phyloP scores from a whole-genome alignment of 257 asterid genomes.

The Petunia secreta region DNA sequence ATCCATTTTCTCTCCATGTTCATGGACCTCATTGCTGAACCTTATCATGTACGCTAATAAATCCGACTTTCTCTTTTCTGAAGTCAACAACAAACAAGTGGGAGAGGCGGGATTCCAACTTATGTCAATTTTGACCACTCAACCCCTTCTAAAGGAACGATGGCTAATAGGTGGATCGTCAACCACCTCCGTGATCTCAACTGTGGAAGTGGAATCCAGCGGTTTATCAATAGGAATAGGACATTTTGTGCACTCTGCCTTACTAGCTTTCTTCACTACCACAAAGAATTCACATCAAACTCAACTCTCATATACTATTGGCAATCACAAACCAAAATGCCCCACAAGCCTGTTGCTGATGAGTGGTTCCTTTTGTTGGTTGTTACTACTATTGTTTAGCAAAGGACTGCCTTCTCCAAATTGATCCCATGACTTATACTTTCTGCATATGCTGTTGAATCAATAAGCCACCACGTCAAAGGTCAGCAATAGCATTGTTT shows the following conservation, averaged over 20 bases:
- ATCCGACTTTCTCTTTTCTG: conserved; percentile 18
- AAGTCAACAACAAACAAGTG: conserved; percentile 20
- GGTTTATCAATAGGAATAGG: background rate
- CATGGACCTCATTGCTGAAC: conserved; percentile 44
- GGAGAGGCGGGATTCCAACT: conserved; percentile 5
- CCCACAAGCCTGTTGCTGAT: background rate
- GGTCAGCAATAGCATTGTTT: background rate
- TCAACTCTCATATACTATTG: conserved; percentile 17
- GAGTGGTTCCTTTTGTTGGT: background rate
- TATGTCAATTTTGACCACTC: background rate
- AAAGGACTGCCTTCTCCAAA: background rate
- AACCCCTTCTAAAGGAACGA: background rate
- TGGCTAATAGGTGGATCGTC: background rate
- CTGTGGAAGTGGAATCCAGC: background rate
- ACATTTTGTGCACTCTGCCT: background rate
- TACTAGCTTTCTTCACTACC: conserved; percentile 4
- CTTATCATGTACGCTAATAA: conserved; percentile 26
- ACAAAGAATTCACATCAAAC: background rate
- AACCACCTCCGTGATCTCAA: background rate
- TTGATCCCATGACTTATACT: background rate
- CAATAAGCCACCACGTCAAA: background rate
- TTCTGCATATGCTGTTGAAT: conserved; percentile 8
- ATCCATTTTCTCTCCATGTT: conserved; percentile 61
- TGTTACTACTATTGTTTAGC: background rate
- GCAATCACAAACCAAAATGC: background rate